Conservation (phyloP, 140 eudicot genomes). For the Erigeron philadelphicus region DNA sequence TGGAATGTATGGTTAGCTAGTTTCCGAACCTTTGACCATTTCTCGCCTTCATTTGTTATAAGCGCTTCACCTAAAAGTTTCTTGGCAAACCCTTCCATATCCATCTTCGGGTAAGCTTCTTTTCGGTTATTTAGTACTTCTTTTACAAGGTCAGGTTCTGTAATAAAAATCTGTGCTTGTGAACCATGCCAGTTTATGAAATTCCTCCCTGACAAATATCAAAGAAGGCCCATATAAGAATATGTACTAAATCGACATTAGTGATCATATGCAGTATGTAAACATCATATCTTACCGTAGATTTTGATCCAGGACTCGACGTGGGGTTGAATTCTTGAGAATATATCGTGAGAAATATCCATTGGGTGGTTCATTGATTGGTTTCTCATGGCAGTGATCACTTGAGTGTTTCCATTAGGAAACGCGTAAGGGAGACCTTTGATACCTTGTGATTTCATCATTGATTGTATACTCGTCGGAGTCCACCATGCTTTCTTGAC, state of each 20-base stretch:
- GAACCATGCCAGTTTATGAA: constrained; percentile 60
- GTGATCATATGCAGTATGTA: not conserved
- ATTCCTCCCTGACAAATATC: constrained; percentile 32
- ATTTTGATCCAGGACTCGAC: constrained; percentile 44
- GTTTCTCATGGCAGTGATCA: constrained; percentile 35
- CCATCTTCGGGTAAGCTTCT: constrained; percentile 49
- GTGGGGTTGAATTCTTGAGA: constrained; percentile 51
- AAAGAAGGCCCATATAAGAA: not conserved
- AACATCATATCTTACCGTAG: constrained; percentile 29
- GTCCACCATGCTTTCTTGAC: constrained; percentile 43
- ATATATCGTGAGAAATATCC: constrained; percentile 50
- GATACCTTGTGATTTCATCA: constrained; percentile 47
- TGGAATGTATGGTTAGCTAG: constrained; percentile 61
- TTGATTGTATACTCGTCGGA: constrained; percentile 32
- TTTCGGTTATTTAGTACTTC: constrained; percentile 47
- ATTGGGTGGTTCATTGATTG: constrained; percentile 40
- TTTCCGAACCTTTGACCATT: constrained; percentile 58
- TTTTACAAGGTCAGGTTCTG: constrained; percentile 48
- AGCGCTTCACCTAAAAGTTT: constrained; percentile 57
- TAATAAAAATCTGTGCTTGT: constrained; percentile 48
- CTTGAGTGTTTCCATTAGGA: constrained; percentile 45
- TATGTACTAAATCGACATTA: not conserved
- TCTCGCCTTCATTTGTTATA: constrained; percentile 51
- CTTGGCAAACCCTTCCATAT: constrained; percentile 44
- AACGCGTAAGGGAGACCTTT: constrained; percentile 37